Conservation (phyloP, 2,329 filamentous ascomycete genomes). For the Venturia oleaginea region DNA sequence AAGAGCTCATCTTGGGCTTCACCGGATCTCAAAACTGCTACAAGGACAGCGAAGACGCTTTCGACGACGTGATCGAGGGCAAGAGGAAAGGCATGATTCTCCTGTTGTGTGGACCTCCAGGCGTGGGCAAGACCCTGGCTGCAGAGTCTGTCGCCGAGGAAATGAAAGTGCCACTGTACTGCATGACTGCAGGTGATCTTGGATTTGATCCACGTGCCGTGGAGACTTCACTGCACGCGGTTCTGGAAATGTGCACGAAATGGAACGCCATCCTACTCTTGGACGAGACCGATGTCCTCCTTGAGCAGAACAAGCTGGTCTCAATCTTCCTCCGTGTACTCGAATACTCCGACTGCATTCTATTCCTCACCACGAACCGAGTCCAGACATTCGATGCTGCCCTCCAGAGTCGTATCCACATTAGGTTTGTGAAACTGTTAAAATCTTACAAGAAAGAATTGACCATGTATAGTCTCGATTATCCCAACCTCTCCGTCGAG, state of each 20-base stretch:
- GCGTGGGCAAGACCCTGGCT: constrained; percentile 46
- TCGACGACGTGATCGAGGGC: constrained; percentile 43
- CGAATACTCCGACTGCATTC: constrained; percentile 23
- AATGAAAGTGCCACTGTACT: constrained; percentile 42
- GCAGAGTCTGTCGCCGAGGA: constrained; percentile 42
- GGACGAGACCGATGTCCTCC: constrained; percentile 22
- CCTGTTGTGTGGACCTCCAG: constrained; percentile 42
- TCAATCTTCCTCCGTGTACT: constrained; percentile 16
- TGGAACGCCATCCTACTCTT: constrained; percentile 16
- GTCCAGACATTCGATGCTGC: constrained; percentile 24
- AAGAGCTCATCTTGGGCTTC: constrained; percentile 26
- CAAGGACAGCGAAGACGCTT: constrained; percentile 21
- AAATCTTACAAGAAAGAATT: constrained; percentile 19
- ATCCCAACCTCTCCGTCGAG: constrained; percentile 17
- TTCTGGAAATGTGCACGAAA: constrained; percentile 38
- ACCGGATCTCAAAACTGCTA: constrained; percentile 21
- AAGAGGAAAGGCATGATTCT: constrained; percentile 46
- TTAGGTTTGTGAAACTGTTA: constrained; percentile 7
- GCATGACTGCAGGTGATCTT: constrained; percentile 42
- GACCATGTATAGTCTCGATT: constrained; percentile 17
- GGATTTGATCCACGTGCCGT: constrained; percentile 35
- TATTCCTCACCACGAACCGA: constrained; percentile 27
- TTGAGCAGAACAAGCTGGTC: constrained; percentile 21
- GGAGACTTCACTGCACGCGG: constrained; percentile 36
- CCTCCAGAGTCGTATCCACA: constrained; percentile 23